A percentile compares a stretch with the other conserved stretches of the same genome.
Conservation (phyloP, 2,329 filamentous ascomycete genomes). For the Sphaceloma murrayae region DNA sequence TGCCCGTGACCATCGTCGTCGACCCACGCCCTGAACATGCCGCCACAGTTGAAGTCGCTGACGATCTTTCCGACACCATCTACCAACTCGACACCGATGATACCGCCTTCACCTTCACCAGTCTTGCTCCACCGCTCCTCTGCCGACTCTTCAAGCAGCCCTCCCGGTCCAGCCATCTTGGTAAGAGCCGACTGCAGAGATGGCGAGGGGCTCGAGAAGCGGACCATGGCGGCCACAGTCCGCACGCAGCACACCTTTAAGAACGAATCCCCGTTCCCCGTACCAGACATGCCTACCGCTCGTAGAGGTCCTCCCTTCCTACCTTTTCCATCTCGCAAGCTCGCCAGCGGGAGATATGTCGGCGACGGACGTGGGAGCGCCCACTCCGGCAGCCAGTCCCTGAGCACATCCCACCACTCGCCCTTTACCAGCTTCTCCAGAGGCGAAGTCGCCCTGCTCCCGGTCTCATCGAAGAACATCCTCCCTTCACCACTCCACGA, state of each 20-base stretch:
- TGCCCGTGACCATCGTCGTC: constrained; percentile 50
- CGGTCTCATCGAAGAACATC: neutral
- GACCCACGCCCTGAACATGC: constrained; percentile 77
- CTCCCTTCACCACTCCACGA: constrained; percentile 53
- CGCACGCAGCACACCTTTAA: constrained; percentile 61
- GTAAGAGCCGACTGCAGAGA: constrained; percentile 51
- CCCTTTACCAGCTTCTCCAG: constrained; percentile 26
- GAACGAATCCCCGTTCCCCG: constrained; percentile 80
- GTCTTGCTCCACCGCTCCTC: constrained; percentile 62
- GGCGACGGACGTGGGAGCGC: constrained; percentile 14
- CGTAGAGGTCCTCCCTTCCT: constrained; percentile 9
- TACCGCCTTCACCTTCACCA: constrained; percentile 73
- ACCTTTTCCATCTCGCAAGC: neutral
- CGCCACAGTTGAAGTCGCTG: constrained; percentile 75
- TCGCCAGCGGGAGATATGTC: constrained; percentile 30
- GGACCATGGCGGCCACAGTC: constrained; percentile 62
- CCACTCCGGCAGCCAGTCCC: constrained; percentile 49
- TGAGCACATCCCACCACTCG: constrained; percentile 42
- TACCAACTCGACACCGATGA: constrained; percentile 66
- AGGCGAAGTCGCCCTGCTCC: constrained; percentile 19
- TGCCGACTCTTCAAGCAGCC: constrained; percentile 65
- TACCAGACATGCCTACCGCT: constrained; percentile 28
- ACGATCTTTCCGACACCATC: constrained; percentile 48
- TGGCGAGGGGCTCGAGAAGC: constrained; percentile 44
- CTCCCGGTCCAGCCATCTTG: constrained; percentile 58